Evolutionary conservation across 495 filamentous ascomycete genomes (phyloP).

Genomic region (Penicillium alfredii): DNA sequence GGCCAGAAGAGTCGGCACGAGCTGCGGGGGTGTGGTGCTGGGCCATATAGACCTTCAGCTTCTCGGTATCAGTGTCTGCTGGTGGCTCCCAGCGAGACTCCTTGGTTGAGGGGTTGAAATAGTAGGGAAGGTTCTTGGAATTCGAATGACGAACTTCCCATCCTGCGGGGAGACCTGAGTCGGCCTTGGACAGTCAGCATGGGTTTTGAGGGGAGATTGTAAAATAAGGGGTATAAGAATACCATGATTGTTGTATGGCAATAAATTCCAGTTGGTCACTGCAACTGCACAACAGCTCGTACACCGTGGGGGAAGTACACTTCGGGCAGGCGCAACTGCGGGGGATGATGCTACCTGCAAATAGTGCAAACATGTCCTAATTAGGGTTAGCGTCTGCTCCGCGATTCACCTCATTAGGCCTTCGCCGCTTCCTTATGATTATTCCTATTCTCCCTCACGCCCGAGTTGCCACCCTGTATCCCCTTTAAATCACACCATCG

Average conservation of each 20-base stretch:
- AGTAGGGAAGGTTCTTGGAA: slow-evolving; percentile 96
- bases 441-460: no score
- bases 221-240: neutral
- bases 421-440: no score
- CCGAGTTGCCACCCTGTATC: no score
- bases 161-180: slow-evolving; percentile 74
- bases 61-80: slow-evolving; percentile 74
- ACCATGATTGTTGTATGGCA: neutral
- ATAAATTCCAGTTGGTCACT: no score
- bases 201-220: neutral
- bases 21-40: slow-evolving; percentile 61
- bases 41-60: slow-evolving; percentile 89
- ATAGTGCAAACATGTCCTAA: slow-evolving; percentile 13
- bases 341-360: slow-evolving; percentile 16
- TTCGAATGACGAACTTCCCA: slow-evolving; percentile 97
- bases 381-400: slow-evolving; percentile 1
- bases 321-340: slow-evolving; percentile 8
- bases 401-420: slow-evolving; percentile 9
- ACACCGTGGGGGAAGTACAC: no score
- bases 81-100: slow-evolving; percentile 94
- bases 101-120: slow-evolving; percentile 80
- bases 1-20: slow-evolving; percentile 41
- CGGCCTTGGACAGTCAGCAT: slow-evolving; percentile 38
- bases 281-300: no score
- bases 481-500: no score